Evolutionary conservation across 495 filamentous ascomycete species (phyloP).

Genomic region (Evansstolkia leycettana): DNA sequence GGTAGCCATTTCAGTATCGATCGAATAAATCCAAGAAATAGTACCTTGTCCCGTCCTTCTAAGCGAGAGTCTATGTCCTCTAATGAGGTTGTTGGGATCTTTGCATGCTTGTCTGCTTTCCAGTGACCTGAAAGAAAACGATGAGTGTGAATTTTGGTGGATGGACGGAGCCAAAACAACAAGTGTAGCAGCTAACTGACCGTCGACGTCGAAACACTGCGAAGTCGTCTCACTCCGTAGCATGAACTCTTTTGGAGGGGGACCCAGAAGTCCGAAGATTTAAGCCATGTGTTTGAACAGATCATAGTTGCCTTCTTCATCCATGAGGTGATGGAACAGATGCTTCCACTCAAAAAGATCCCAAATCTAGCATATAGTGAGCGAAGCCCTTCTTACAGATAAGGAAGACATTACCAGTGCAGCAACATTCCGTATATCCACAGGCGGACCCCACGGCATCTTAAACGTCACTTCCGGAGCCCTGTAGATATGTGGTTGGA

Average conservation of each 20-base stretch:
- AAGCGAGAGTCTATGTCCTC: conserved; percentile 20
- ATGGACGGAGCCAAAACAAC: conserved; percentile 1
- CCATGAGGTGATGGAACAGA: conserved; percentile 28
- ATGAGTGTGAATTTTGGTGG: conserved; percentile 5
- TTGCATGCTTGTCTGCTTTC: conserved; percentile 15
- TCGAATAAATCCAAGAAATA: conserved; percentile 20
- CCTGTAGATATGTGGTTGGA: conserved; percentile 28
- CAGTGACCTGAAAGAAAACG: conserved; percentile 12
- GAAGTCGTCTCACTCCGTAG: conserved; percentile 20
- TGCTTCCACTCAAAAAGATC: conserved; percentile 33
- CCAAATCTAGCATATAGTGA: conserved; percentile 26
- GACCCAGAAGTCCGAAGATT: conserved; percentile 32
- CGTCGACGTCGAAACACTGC: conserved; percentile 22
- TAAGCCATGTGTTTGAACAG: conserved; percentile 25
- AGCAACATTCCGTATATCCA: conserved; percentile 33
- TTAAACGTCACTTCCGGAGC: conserved; percentile 32
- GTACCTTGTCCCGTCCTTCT: conserved; percentile 17
- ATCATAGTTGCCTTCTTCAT: conserved; percentile 18
- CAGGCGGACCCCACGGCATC: conserved; percentile 24
- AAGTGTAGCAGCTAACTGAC: conserved; percentile 8
- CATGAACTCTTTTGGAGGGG: conserved; percentile 26
- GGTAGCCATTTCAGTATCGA: conserved; percentile 28
- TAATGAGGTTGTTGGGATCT: conserved; percentile 11
- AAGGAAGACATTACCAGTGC: conserved; percentile 21
- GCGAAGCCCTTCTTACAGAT: conserved; percentile 4